These are phyloP conservation scores for Toxoplasma gondii DNA, from an alignment of 169 alveolate species.

Conservation along the genomic window DNA sequence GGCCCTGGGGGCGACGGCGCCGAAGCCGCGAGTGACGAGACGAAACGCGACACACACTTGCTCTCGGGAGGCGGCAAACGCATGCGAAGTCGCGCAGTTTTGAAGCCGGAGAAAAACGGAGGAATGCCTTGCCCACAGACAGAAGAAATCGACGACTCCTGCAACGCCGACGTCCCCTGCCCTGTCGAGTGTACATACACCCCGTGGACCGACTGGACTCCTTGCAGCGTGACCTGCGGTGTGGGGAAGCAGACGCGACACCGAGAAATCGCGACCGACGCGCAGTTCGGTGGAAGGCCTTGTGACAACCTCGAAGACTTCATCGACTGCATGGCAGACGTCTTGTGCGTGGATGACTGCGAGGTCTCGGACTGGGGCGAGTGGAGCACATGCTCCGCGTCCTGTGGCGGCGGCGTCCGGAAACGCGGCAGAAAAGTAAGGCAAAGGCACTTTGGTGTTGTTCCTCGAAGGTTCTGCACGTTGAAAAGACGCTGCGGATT, in stretches of 20 bases:
- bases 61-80: constrained; percentile 47
- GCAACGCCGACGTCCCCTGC: constrained; percentile 74
- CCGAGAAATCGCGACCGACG: constrained; percentile 60
- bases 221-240: constrained; percentile 75
- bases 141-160: constrained; percentile 64
- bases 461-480: constrained; percentile 41
- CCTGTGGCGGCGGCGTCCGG: constrained; percentile 78
- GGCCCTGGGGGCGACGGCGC: neutral
- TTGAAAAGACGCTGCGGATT: no score
- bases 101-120: constrained; percentile 31
- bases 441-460: neutral
- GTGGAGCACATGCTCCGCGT: constrained; percentile 75
- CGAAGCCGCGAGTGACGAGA: neutral
- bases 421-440: constrained; percentile 68
- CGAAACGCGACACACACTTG: neutral
- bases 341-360: constrained; percentile 64
- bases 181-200: constrained; percentile 75
- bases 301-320: constrained; percentile 54
- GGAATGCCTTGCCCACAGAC: constrained; percentile 50
- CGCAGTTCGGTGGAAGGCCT: constrained; percentile 52
- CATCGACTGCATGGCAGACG: constrained; percentile 46
- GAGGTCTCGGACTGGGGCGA: constrained; percentile 71
- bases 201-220: constrained; percentile 77
- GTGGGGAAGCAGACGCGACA: constrained; percentile 69
- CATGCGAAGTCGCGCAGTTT: constrained; percentile 47